These are phyloP conservation scores for Monosporozyma servazzii DNA, from an alignment of 805 yeast genomes.

Conservation along the genomic window DNA sequence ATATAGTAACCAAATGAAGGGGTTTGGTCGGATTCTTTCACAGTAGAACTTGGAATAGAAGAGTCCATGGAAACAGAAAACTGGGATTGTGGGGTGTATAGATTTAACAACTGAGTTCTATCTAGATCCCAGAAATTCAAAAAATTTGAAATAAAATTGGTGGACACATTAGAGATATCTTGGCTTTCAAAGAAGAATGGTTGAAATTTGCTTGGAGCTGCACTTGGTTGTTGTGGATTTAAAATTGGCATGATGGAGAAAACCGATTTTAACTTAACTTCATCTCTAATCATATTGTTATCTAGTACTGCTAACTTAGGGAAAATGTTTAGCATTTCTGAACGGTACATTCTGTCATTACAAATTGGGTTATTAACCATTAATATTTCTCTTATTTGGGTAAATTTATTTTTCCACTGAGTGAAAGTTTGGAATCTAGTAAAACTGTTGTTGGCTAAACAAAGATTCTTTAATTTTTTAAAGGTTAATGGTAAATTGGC, in stretches of 20 bases:
- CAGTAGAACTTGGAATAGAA: conserved; percentile 46
- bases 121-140: conserved; percentile 73
- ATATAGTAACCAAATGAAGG: conserved; percentile 59
- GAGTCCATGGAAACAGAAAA: conserved; percentile 76
- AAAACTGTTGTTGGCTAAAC: conserved; percentile 70
- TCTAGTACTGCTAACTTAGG: conserved; percentile 74
- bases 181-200: conserved; percentile 77
- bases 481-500: conserved; percentile 61
- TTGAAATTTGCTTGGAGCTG: conserved; percentile 41
- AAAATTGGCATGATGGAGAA: conserved; percentile 32
- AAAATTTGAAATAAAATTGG: conserved; percentile 68
- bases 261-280: conserved; percentile 43
- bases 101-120: conserved; percentile 54
- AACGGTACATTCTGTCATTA: conserved; percentile 38
- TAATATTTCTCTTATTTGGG: conserved; percentile 62
- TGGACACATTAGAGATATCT: conserved; percentile 59
- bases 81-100: conserved; percentile 78
- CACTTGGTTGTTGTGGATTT: neutral
- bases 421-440: conserved; percentile 51
- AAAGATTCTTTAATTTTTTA: conserved; percentile 69
- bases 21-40: conserved; percentile 27
- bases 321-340: conserved; percentile 60
- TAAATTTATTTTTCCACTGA: conserved; percentile 68
- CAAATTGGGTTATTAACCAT: conserved; percentile 68
- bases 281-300: conserved; percentile 71